Percentiles rank a stretch among this genome's conserved stretches.
Evolutionary conservation across 306 rosid species (phyloP).

Genomic region (Casuarina equisetifolia): DNA sequence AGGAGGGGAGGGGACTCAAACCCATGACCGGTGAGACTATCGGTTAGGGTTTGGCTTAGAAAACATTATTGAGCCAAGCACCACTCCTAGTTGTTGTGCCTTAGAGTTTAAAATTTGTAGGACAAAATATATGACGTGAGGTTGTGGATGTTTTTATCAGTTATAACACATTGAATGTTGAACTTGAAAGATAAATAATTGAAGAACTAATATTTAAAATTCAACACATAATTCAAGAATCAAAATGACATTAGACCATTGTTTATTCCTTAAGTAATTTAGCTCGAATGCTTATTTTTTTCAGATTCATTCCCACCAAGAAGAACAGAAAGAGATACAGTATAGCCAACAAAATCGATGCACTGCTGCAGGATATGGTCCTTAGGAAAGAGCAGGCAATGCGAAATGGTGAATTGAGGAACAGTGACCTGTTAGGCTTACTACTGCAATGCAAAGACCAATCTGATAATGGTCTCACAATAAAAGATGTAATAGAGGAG

Average conservation of each 20-base stretch:
- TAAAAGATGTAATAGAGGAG: constrained; percentile 53
- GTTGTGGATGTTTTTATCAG: no score
- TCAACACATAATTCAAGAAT: no score
- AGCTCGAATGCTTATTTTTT: not conserved
- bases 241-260: not conserved
- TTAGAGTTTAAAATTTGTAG: no score
- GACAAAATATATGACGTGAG: no score
- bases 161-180: no score
- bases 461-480: constrained; percentile 25
- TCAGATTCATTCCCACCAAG: constrained; percentile 40
- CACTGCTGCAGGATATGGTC: constrained; percentile 34
- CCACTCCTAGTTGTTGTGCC: no score
- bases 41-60: no score
- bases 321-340: constrained; percentile 40
- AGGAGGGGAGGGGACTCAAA: no score
- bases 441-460: constrained; percentile 30
- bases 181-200: no score
- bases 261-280: not conserved
- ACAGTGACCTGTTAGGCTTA: constrained; percentile 37
- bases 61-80: no score
- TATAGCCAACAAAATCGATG: constrained; percentile 33
- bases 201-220: no score
- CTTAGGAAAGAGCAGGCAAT: constrained; percentile 30
- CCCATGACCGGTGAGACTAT: no score
- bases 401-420: constrained; percentile 21